These are phyloP conservation scores for Talaromyces sp. DNA, from an alignment of 2,329 filamentous ascomycete species.

Conservation along the genomic window DNA sequence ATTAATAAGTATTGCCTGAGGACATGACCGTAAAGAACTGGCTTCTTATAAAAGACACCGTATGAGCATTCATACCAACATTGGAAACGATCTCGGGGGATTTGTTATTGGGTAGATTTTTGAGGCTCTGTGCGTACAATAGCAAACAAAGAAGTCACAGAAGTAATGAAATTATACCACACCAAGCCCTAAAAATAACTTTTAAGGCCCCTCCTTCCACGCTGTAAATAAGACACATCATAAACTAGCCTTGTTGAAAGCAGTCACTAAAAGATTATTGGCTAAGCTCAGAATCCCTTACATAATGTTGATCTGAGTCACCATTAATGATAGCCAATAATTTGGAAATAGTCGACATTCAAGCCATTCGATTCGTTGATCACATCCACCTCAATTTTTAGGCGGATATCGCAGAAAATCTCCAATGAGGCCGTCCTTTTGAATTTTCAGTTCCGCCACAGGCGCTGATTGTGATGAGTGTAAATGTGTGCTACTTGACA, in stretches of 20 bases:
- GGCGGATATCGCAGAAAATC: background rate
- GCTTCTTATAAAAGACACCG: too few species aligned
- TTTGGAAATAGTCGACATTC: background rate
- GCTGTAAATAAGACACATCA: background rate
- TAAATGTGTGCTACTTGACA: too few species aligned
- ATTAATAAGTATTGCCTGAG: background rate
- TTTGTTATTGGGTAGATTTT: too few species aligned
- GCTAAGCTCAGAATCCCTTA: background rate
- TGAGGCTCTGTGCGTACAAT: background rate
- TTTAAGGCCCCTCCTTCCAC: background rate
- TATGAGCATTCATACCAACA: too few species aligned
- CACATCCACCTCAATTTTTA: too few species aligned
- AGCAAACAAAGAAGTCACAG: background rate
- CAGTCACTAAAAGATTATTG: background rate
- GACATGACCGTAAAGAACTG: background rate
- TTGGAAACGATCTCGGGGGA: too few species aligned
- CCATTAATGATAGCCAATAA: background rate
- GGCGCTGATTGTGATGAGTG: too few species aligned
- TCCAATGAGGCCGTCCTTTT: too few species aligned
- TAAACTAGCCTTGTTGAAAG: too few species aligned
- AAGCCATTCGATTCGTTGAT: background rate
- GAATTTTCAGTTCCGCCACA: too few species aligned
- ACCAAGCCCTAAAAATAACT: too few species aligned
- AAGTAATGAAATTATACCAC: too few species aligned
- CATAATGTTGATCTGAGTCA: background rate